phyloP scores from a whole-genome alignment of 352 stramenopile genomes.

The Pythium rishiriense region DNA sequence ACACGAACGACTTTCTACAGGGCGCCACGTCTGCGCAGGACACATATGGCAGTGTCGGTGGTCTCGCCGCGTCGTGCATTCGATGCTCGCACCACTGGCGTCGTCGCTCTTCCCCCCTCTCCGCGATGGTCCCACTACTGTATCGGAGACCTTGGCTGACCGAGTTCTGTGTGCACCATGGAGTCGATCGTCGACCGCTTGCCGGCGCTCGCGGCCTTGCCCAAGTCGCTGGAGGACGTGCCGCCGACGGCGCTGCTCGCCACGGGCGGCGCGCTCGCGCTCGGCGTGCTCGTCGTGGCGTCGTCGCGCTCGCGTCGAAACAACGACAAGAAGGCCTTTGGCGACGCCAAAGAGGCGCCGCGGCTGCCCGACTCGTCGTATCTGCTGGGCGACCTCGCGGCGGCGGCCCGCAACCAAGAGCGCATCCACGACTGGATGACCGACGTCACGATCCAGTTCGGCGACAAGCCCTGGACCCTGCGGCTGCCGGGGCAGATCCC shows the following conservation, averaged over 20 bases:
- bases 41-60: background rate
- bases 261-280: constrained; percentile 12
- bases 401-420: constrained; percentile 28
- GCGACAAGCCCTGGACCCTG: constrained; percentile 29
- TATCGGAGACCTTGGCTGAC: background rate
- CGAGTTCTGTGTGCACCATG: background rate
- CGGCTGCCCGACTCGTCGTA: constrained; percentile 2
- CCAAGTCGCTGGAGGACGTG: background rate
- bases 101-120: background rate
- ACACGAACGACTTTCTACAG: no score
- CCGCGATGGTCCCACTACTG: background rate
- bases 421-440: constrained; percentile 55
- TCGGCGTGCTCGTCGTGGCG: constrained; percentile 1
- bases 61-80: background rate
- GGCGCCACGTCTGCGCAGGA: no score
- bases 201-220: background rate
- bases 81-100: background rate
- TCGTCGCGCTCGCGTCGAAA: background rate
- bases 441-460: constrained; percentile 13
- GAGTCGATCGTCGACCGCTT: background rate
- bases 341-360: constrained; percentile 4
- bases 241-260: constrained; percentile 10
- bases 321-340: background rate
- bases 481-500: constrained; percentile 17
- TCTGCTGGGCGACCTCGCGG: constrained; percentile 48